Base-by-base conservation (phyloP, 1,284 basidiomycete species). In the Ceratobasidium sp. region DNA sequence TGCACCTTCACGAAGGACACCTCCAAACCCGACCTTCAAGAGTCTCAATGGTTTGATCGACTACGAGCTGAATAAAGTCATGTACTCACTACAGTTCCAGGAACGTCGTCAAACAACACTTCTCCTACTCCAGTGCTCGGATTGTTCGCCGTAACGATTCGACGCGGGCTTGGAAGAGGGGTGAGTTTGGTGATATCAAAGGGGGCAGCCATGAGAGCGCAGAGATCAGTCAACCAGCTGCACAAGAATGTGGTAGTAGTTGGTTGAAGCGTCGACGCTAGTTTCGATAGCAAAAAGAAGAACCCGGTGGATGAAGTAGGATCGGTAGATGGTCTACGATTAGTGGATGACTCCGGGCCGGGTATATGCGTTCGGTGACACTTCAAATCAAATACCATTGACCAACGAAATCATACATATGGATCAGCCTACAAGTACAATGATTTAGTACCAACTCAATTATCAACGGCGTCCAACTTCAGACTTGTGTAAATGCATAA, bases 131-230 rank as follows among this genome's bases (percentile, higher is more conserved):
- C 71, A 40, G 71, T 74, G 20, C n/a, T 62, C 26, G 42, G 59
- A 78, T 87, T 82, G 80, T 91, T 89, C 9, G 85, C 81, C 50
- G 89, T 90, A 13, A 91, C 87, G 76, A 91, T 84, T 65, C 89
- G 88, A 66, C 87, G 85, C n/a, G 86, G 42, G 61, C 81, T 81
- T 23, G 85, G 83, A n/a, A 84, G 86, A 17, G 62, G 69, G 17
- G 59, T 77, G 20, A 69, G 77, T 57, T 33, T 61, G 23, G 71
- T 64, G 59, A 74, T 48, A 33, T 74, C 71, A 40, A 48, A 48
- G 15, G 71, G 71, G 10, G 48, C 59, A 59, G 61, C 57, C 65
- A 26, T 26, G 52, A 17, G 23, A 33, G 13, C 44, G 44, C 44
- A 26, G n/a, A 38, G 15, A 48, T 48, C 57, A 28, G 59, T 65